These are phyloP conservation scores for Nemophila menziesii DNA, from an alignment of 257 asterid genomes.

Conservation along the genomic window DNA sequence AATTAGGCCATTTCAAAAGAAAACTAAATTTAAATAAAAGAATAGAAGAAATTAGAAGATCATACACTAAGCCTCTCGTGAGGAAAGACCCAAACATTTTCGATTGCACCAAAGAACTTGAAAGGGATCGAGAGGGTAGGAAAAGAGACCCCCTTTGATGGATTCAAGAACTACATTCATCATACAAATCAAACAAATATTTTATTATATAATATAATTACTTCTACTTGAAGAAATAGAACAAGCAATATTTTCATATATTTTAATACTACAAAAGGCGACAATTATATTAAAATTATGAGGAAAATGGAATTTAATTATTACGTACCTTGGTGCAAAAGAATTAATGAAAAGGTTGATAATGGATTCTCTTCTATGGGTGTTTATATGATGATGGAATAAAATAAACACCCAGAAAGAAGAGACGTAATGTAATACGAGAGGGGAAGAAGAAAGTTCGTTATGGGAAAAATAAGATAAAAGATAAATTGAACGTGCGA, in stretches of 20 bases:
- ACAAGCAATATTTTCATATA: too few relatives aligned
- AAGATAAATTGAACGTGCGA: background rate
- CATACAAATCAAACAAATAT: background rate
- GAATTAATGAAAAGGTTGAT: slow-evolving; percentile 5
- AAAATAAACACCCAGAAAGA: slow-evolving; percentile 7
- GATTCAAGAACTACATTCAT: background rate
- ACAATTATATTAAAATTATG: background rate
- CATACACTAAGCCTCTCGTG: slow-evolving; percentile 55
- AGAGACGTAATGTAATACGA: slow-evolving; percentile 21
- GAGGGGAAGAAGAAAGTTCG: slow-evolving; percentile 18
- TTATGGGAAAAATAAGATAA: background rate
- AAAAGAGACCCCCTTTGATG: background rate
- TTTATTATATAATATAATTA: too few relatives aligned
- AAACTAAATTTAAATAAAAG: slow-evolving; percentile 19
- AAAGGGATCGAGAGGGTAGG: background rate
- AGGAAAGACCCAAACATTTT: slow-evolving; percentile 70
- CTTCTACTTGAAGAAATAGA: too few relatives aligned
- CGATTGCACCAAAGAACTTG: background rate
- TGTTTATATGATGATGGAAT: slow-evolving; percentile 1
- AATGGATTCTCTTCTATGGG: slow-evolving; percentile 2
- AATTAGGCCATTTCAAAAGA: background rate
- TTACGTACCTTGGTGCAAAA: slow-evolving; percentile 13
- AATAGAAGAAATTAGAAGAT: slow-evolving; percentile 8
- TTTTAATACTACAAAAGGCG: too few relatives aligned
- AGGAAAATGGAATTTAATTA: background rate